Evolutionary conservation across 2,329 filamentous ascomycete genomes (phyloP), one percentile per base, ranked within the genome.

Genomic region (Didymella lethalis): DNA sequence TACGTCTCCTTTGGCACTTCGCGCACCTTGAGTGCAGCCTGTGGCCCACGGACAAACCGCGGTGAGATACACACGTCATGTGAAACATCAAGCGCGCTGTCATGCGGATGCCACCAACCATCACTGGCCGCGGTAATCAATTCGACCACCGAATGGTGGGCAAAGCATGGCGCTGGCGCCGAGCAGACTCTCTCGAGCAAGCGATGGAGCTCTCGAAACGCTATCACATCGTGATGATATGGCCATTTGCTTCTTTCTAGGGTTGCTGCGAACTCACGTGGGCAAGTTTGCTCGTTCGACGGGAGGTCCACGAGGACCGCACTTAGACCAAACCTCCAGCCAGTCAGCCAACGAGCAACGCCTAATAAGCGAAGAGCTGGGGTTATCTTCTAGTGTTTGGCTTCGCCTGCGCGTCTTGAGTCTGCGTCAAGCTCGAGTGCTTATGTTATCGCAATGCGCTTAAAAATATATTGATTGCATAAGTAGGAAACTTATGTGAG

Each of bases 81-180:
- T 63, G 61, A 61, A 62, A 67, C 66, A 58, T 31, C 31, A n/a
- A 58, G 58, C 63, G 61, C 64, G 60, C 60, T 62, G 59, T 64
- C 59, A 57, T 64, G 48, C 56, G 40, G 44, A 50, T n/a, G n/a
- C 48, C 45, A 29, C 40, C 52, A 48, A 50, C 58, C 59, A 57
- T 44, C n/a, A 23, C 44, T 36, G 26, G 32, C 16, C 6, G 43
- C 51, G 14, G 34, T 48, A 43, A 36, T 43, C 51, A 54, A 7
- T 34, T 16, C 6, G 8, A 36, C 32, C 16, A n/a, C 5, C 16
- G 1, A 36, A 16, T 4, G 3, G 7, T 18, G 3, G n/a, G 16
- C 32, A 5, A 3, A 36, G 14, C 14, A 34, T 2, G 32, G 16
- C 32, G 16, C 32, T 7, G 7, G 32, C 32, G 7, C 32, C n/a